A percentile compares a stretch with the other conserved stretches of the same genome.
Evolutionary conservation across 768 basidiomycete genomes (phyloP).

Genomic region (Hydnomerulius pinastri): DNA sequence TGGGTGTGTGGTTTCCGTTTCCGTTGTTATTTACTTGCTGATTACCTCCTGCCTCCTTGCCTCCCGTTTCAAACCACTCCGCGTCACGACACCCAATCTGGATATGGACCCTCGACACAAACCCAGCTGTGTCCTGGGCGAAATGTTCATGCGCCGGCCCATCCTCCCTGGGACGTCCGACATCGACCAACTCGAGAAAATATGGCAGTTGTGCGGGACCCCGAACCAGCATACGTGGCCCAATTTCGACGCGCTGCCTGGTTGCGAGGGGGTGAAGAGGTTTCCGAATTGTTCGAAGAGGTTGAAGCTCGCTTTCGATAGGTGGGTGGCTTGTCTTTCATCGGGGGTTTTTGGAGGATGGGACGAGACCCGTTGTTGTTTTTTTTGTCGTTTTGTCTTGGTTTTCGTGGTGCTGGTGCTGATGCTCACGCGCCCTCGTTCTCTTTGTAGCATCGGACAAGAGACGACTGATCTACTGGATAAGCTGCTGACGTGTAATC

Average conservation of each 20-base stretch:
- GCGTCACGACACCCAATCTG: too few relatives aligned
- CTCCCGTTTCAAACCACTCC: too few relatives aligned
- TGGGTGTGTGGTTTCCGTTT: slow-evolving; percentile 55
- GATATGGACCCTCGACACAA: slow-evolving; percentile 2
- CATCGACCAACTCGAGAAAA: slow-evolving; percentile 88
- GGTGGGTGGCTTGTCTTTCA: too few relatives aligned
- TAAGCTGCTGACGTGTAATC: slow-evolving; percentile 80
- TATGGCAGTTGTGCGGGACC: slow-evolving; percentile 87
- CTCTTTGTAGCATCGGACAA: slow-evolving; percentile 53
- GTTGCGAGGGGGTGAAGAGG: slow-evolving; percentile 76
- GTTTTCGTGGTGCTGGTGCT: slow-evolving; percentile 4
- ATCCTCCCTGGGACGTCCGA: slow-evolving; percentile 89
- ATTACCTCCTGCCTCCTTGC: too few relatives aligned
- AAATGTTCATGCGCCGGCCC: slow-evolving; percentile 89
- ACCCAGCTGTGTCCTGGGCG: slow-evolving; percentile 87
- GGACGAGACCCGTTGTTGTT: too few relatives aligned
- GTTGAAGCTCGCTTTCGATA: slow-evolving; percentile 58
- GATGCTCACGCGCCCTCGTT: background rate
- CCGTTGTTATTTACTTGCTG: background rate
- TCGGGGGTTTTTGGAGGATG: too few relatives aligned
- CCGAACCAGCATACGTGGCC: slow-evolving; percentile 85
- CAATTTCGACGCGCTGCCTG: slow-evolving; percentile 70
- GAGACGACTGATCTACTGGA: slow-evolving; percentile 85
- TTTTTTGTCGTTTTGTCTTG: too few relatives aligned
- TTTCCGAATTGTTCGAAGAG: slow-evolving; percentile 57